Evolutionary conservation across 2,329 filamentous ascomycete species (phyloP), one percentile per base, ranked within the genome.

Genomic region (Trichoderma endophyticum): DNA sequence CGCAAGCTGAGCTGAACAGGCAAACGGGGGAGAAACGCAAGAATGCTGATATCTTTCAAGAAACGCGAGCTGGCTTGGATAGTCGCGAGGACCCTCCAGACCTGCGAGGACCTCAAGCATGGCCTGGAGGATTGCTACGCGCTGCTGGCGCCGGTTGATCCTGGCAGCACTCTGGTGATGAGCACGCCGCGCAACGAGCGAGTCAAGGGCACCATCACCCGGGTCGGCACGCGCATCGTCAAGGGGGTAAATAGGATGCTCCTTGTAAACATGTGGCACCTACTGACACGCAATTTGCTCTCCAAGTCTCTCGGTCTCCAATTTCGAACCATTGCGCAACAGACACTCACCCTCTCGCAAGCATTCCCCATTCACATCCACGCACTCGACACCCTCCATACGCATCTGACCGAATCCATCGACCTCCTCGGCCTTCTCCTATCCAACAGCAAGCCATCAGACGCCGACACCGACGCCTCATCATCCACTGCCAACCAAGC

Each of bases 191-290:
- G 95, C 71, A 95, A 93, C 70, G 96, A 99, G 83, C 90, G 89
- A 75, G 90, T 98, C 74, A 99, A 99, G 81, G 96, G 96, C 21
- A 93, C 94, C 77, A 89, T 98, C 73, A 98, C 95, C 1, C 90
- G 96, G 69, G 90, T 97, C 43, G 96, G 96, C 51, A 93, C 93
- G n/a, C 90, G 92, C 66, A 92, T 99, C 74, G 92, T 97, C 74
- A 97, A 97, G 81, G 95, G 94, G 75, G 93, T 95, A 85, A 77
- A 91, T 86, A 6, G 5, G 34, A 24, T 24, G 1, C 48, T 54
- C 6, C 11, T 24, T 6, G 21, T 9, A 12, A 14, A 21, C 3
- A 24, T 51, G 48, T 14, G 48, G n/a, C 11, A 24, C 18, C 5
- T 28, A 12, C 65, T 68, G n/a, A 68, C 36, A 15, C 26, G 7